phyloP scores from a whole-genome alignment of 257 asterid genomes.

The Gentiana straminea region DNA sequence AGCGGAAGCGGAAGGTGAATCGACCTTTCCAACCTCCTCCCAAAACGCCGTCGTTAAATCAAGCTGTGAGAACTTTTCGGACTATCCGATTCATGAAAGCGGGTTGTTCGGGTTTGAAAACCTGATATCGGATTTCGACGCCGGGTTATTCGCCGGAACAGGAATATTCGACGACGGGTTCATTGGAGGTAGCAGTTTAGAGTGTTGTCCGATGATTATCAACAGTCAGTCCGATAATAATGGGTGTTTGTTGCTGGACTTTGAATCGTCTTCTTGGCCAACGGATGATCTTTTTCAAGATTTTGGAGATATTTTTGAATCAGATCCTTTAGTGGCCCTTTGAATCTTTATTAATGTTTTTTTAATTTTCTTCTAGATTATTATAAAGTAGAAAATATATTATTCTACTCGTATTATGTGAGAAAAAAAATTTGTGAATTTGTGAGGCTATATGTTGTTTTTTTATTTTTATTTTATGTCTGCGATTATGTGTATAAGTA shows the following conservation, averaged over 20 bases:
- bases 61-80: constrained; percentile 19
- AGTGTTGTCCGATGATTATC: constrained; percentile 9
- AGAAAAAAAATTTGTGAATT: constrained; percentile 1
- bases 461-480: neutral
- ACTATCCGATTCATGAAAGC: constrained; percentile 25
- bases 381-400: no score
- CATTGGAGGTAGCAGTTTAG: constrained; percentile 26
- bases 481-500: constrained; percentile 12
- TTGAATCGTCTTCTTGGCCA: constrained; percentile 23
- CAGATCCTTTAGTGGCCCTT: constrained; percentile 68
- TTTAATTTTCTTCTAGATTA: neutral
- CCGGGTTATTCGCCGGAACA: constrained; percentile 31
- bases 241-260: constrained; percentile 29
- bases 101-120: constrained; percentile 41
- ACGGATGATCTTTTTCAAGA: constrained; percentile 61
- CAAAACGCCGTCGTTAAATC: constrained; percentile 17
- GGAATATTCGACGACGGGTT: constrained; percentile 22
- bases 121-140: constrained; percentile 26
- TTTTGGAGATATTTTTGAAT: constrained; percentile 73
- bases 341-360: constrained; percentile 16
- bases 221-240: neutral
- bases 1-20: constrained; percentile 19
- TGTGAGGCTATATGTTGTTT: neutral
- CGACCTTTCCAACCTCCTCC: constrained; percentile 15
- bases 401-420: no score